Percentiles rank a stretch among this genome's conserved stretches.
Conservation (phyloP, 768 basidiomycete genomes). For the Termitomyces sp. region DNA sequence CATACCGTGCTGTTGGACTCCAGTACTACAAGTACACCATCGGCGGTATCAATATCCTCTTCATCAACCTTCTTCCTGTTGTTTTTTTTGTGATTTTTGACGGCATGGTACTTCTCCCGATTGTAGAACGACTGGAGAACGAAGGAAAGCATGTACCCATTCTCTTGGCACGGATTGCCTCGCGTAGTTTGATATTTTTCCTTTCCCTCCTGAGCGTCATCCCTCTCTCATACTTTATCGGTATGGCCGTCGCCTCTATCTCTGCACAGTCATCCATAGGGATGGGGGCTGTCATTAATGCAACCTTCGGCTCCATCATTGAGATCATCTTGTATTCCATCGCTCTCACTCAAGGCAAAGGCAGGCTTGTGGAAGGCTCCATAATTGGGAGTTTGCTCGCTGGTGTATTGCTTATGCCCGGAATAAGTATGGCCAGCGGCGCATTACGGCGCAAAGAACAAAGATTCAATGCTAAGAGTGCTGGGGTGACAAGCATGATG, state of each 20-base stretch:
- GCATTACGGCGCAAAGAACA: slow-evolving; percentile 91
- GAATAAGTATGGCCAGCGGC: slow-evolving; percentile 89
- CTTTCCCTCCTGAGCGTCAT: slow-evolving; percentile 87
- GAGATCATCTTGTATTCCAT: slow-evolving; percentile 93
- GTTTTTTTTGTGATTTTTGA: slow-evolving; percentile 97
- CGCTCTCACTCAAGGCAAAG: slow-evolving; percentile 86
- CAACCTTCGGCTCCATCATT: slow-evolving; percentile 97
- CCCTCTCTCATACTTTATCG: slow-evolving; percentile 97
- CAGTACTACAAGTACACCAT: slow-evolving; percentile 99
- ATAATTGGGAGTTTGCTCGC: slow-evolving; percentile 95
- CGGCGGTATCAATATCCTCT: slow-evolving; percentile 97
- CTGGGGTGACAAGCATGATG: slow-evolving; percentile 99
- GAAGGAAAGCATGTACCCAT: slow-evolving; percentile 53
- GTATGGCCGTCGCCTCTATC: slow-evolving; percentile 98
- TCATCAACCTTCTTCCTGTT: slow-evolving; percentile 89
- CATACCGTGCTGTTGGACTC: slow-evolving; percentile 83
- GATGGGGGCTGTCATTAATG: slow-evolving; percentile 99
- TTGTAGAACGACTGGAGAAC: slow-evolving; percentile 56
- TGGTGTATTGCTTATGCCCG: slow-evolving; percentile 96
- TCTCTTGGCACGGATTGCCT: slow-evolving; percentile 63
- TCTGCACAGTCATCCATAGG: slow-evolving; percentile 98
- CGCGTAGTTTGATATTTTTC: slow-evolving; percentile 76
- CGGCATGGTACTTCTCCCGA: slow-evolving; percentile 73
- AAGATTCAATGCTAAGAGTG: slow-evolving; percentile 98
- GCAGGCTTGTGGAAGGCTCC: slow-evolving; percentile 92